A percentile compares a stretch with the other conserved stretches of the same genome.
phyloP scores from a whole-genome alignment of 257 asterid genomes.

The Osmanthus fragrans region DNA sequence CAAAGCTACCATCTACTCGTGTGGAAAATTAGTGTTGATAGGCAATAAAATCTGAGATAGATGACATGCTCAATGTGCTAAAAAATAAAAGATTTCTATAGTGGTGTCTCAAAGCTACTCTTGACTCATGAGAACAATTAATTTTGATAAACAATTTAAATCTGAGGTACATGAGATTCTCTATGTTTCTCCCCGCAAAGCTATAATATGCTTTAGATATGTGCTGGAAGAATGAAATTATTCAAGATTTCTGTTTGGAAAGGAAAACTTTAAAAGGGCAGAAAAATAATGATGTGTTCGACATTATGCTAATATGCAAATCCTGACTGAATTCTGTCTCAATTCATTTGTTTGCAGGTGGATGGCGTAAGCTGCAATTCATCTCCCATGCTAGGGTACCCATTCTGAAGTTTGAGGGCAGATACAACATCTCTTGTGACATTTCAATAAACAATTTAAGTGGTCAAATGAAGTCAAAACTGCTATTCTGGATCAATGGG shows the following conservation, averaged over 20 bases:
- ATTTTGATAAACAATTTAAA: neutral
- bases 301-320: neutral
- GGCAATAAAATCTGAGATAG: constrained; percentile 1
- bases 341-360: constrained; percentile 54
- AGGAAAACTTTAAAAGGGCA: neutral
- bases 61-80: neutral
- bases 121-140: neutral
- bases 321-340: constrained; percentile 14
- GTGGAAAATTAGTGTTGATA: neutral
- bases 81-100: neutral
- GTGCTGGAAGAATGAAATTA: constrained; percentile 1
- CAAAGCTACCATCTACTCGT: constrained; percentile 13
- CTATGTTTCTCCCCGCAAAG: neutral
- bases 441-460: constrained; percentile 77
- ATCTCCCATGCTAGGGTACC: constrained; percentile 82
- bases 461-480: constrained; percentile 94
- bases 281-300: neutral
- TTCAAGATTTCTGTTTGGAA: neutral
- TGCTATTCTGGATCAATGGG: constrained; percentile 78
- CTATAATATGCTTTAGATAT: constrained; percentile 3
- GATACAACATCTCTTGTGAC: constrained; percentile 73
- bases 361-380: constrained; percentile 53
- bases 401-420: constrained; percentile 69
- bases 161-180: constrained; percentile 16
- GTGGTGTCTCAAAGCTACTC: constrained; percentile 13